Evolutionary conservation across 306 rosid genomes (phyloP), one percentile per base, ranked within the genome.

Genomic region (Arachis stenosperma): DNA sequence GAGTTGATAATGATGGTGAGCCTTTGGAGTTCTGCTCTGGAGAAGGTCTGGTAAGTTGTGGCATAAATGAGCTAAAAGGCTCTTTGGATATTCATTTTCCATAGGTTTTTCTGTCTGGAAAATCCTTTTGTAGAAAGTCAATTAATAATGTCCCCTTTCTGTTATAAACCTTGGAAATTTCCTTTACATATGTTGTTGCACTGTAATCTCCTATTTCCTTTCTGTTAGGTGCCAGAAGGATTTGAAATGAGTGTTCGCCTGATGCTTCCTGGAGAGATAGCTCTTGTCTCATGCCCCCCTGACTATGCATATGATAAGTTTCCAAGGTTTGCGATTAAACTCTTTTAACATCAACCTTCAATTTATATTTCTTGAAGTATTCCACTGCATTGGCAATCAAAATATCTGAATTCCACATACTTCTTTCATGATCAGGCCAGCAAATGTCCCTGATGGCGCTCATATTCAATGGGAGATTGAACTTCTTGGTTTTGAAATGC

Each of bases 271-370:
- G 99, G 86, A 67, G 99, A 95, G 90, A 61, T 86, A 74, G 89
- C 99, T 71, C 88, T 88, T 17, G 90, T 95, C 69, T 88, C 97
- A 61, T 91, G 92, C 37, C 99, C 97, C 41, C 98, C 99, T 7
- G 98, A 95, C 85, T 95, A 88, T 87, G 99, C 97, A 75, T 89
- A 91, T 71, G 98, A 95, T 90, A 91, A 95, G 71, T 90, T 95
- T 70, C 82, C 85, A 13, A 95, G 99, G 98, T 90, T 78, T 70
- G 40, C 36, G 44, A 75, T 75, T 50, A 67, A 74, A 47, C 52
- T 60, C 58, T 74, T 77, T 54, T 43, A 67, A 43, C 36, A 43
- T 30, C 2, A 66, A 48, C 12, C 41, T 67, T 22, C 63, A 56
- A 66, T 68, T 69, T 55, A 12, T 10, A 61, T 56, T 78, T 65